Base-by-base conservation (phyloP, 2,329 filamentous ascomycete species). In the Ophioceras dolichostomum region DNA sequence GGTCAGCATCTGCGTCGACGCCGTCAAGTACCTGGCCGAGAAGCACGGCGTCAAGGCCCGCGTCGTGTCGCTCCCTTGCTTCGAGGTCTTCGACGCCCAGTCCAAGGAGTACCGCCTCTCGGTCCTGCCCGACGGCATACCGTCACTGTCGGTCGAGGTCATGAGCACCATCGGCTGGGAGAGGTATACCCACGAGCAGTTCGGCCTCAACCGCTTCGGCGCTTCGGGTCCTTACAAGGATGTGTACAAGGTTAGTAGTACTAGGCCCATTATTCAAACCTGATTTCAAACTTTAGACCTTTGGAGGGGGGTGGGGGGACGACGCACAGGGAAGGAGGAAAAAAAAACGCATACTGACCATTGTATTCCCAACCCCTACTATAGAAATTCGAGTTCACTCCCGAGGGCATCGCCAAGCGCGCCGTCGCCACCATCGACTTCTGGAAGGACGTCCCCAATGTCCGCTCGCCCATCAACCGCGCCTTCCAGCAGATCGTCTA, bases 121-220 rank as follows among this genome's bases (percentile, higher is more conserved):
- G 49, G 83, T 94, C 48, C 77, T 98, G 45, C 91, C 89, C 53
- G 87, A 95, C 59, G 88, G 88, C 49, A 89, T 95, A 59, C 89
- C 91, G 49, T 77, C 87, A 44, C 64, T 98, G 63, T 93, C 84
- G 39, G 83, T 98, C 50, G 91, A 98, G 73, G 88, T 87, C 61
- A 93, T 94, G 84, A 83, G 76, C 64, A 98, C 91, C 50, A 79
- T 95, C 66, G 91, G 91, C 51, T 98, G 91, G 91, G 88, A 96
- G 76, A 83, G 89, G 64, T 98, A 96, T 70, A 84, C 87, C 42
- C 89, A 98, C 68, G 91, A 98, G 78, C 91, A 98, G 71, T 98
- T 98, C 56, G 91, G 91, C 60, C 79, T 98, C 49, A 98, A 98
- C 82, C 79, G 91, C 60, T 98, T 98, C 65, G 91, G 91, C 78